These are phyloP conservation scores for Fusarium mexicanum DNA, from an alignment of 2,329 filamentous ascomycete genomes.

Conservation along the genomic window DNA sequence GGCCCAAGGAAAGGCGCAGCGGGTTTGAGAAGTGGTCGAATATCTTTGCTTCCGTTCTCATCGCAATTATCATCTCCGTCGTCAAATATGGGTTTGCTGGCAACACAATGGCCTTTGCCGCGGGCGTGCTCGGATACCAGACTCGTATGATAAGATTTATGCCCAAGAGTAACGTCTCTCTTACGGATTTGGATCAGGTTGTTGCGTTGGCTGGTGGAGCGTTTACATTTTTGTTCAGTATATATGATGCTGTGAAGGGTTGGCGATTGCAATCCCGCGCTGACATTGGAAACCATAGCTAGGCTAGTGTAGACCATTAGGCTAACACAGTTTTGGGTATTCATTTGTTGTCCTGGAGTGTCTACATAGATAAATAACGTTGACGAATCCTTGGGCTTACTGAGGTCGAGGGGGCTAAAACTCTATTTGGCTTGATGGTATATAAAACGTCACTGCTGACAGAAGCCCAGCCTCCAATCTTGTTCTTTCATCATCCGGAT, in stretches of 20 bases:
- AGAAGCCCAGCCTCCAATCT: neutral
- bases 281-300: neutral
- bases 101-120: neutral
- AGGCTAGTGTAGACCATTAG: neutral
- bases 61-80: neutral
- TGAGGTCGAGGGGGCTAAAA: neutral
- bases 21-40: neutral
- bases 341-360: neutral
- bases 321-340: neutral
- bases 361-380: neutral
- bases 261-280: neutral
- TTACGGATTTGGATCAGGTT: neutral
- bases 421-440: neutral
- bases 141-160: neutral
- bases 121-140: neutral
- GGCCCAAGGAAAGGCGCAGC: fast-evolving
- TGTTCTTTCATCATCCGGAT: neutral
- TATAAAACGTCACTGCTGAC: neutral
- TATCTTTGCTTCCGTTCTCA: neutral
- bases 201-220: neutral
- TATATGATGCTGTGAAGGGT: neutral
- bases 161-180: neutral
- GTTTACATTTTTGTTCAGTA: neutral
- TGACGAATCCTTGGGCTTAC: neutral
- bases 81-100: neutral